Percentiles rank a stretch among this genome's conserved stretches.
Conservation (phyloP, 225 moss, liverwort and hornwort species). For the Lunularia cruciata region DNA sequence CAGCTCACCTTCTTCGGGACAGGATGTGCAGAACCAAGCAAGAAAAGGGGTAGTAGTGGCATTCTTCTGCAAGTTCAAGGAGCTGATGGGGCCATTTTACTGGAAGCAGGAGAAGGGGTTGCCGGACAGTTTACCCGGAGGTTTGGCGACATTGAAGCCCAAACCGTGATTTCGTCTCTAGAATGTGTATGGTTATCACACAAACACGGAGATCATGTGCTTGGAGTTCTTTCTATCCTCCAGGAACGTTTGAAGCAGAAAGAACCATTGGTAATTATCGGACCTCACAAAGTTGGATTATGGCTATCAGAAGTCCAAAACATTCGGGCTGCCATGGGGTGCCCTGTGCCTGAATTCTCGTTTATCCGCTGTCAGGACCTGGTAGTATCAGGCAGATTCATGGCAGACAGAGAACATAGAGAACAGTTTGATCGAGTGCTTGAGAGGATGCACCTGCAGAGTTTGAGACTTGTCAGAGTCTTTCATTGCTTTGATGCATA, state of each 20-base stretch:
- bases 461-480: slow-evolving; percentile 41
- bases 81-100: slow-evolving; percentile 39
- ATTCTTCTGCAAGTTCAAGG: slow-evolving; percentile 53
- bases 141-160: slow-evolving; percentile 36
- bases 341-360: slow-evolving; percentile 33
- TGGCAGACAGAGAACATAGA: not conserved
- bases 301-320: slow-evolving; percentile 50
- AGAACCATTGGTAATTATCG: slow-evolving; percentile 42
- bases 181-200: slow-evolving; percentile 63
- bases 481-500: slow-evolving; percentile 55
- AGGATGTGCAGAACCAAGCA: slow-evolving; percentile 67
- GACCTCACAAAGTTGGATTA: slow-evolving; percentile 40
- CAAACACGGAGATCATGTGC: slow-evolving; percentile 59
- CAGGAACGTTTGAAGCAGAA: slow-evolving; percentile 26
- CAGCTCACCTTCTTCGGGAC: slow-evolving; percentile 56
- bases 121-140: slow-evolving; percentile 51
- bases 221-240: slow-evolving; percentile 51
- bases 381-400: not conserved
- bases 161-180: slow-evolving; percentile 37
- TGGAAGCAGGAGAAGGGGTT: slow-evolving; percentile 63
- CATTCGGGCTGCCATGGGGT: slow-evolving; percentile 28
- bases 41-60: slow-evolving; percentile 61
- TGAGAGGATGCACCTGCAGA: slow-evolving; percentile 35
- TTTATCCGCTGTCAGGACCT: slow-evolving; percentile 42
- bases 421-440: slow-evolving; percentile 29